Evolutionary conservation across 768 basidiomycete species (phyloP).

Genomic region (Sarcomyxa edulis): DNA sequence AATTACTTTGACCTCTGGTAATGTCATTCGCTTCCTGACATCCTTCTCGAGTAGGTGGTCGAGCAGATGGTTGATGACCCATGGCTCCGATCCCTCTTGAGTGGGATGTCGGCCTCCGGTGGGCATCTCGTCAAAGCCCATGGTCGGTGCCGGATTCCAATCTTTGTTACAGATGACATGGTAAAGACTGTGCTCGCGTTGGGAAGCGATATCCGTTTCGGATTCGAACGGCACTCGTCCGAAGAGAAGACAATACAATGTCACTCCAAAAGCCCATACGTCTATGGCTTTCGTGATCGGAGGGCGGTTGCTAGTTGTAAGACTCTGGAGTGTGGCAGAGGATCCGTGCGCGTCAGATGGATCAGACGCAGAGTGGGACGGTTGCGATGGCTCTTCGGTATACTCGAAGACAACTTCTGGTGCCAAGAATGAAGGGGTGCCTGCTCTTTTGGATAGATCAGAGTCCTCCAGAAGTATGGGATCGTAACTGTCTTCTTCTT

Average conservation of each 20-base stretch:
- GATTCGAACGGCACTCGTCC: conserved; percentile 72
- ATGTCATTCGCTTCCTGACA: conserved; percentile 61
- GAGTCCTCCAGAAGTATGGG: conserved; percentile 76
- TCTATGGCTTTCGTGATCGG: conserved; percentile 91
- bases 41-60: conserved; percentile 80
- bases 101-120: conserved; percentile 58
- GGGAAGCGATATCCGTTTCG: conserved; percentile 23
- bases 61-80: conserved; percentile 66
- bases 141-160: conserved; percentile 59
- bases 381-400: conserved; percentile 25
- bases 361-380: conserved; percentile 13
- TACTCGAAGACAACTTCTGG: conserved; percentile 87
- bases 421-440: conserved; percentile 93
- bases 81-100: conserved; percentile 44
- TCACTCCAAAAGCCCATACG: conserved; percentile 96
- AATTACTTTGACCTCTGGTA: conserved; percentile 75
- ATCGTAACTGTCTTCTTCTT: conserved; percentile 37
- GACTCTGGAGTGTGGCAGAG: conserved; percentile 16
- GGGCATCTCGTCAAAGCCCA: conserved; percentile 66
- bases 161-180: conserved; percentile 72
- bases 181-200: conserved; percentile 66
- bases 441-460: conserved; percentile 86
- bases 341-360: conserved; percentile 20
- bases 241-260: conserved; percentile 90
- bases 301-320: conserved; percentile 23